Base-by-base conservation (phyloP, 2,329 filamentous ascomycete species). In the Colletotrichum sp. region DNA sequence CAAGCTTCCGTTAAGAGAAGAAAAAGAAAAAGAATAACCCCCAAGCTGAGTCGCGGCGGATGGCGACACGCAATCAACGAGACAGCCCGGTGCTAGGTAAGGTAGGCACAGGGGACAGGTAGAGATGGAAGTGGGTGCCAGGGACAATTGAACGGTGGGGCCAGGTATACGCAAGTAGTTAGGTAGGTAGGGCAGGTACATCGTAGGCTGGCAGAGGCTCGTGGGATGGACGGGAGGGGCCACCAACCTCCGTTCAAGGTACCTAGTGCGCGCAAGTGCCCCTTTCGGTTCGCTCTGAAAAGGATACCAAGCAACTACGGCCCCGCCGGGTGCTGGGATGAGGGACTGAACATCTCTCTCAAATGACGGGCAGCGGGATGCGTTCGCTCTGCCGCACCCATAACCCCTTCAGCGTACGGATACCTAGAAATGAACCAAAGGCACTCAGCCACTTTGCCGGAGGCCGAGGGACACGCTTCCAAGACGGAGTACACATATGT, bases 11-110 rank as follows among this genome's bases (percentile, higher is more conserved):
- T 36, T 36, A 43, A n/a, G 18, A 43, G 39, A 43, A 13, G 52
- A 8, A 1, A 2, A 3, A 56, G 22, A 25, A 55, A 27, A 55
- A 10, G 39, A 48, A 48, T 5, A 48, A 48, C 8, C 18, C 18
- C 10, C 25, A 65, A 74, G 71, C 43, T 39, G 71, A 66, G 60
- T 74, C 27, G 66, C 43, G 43, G 32, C 30, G 34, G 16, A 16
- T 10, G 32, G 43, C 67, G 60, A 66, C 60, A 71, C 71, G 67
- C 71, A 71, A 71, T 71, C 60, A 52, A 39, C 66, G 55, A 64
- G 62, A 69, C 43, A 43, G 48, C 43, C 58, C 71, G 58, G 43
- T 70, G 25, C 71, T 34, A 48, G 9, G 39, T 32, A 32, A 9
- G 9, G 9, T 43, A 43, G 28, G 71, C 48, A 61, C 71, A 74